Conservation (phyloP, 805 yeast species). For the Jamesozyma gamospora region DNA sequence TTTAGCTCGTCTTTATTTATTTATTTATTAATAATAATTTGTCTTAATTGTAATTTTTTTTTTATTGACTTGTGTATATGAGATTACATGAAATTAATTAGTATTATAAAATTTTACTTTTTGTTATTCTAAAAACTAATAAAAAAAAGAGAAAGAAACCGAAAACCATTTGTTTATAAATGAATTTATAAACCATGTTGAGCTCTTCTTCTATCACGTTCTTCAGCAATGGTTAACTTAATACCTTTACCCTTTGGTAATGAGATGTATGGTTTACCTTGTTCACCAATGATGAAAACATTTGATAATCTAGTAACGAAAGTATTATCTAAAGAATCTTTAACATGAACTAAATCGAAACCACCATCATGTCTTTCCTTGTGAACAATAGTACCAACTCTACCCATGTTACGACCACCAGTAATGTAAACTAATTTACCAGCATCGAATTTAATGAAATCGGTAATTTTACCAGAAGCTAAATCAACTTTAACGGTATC, state of each 20-base stretch:
- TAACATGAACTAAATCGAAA: slow-evolving; percentile 93
- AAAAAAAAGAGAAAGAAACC: not conserved
- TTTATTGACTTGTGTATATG: slow-evolving; percentile 5
- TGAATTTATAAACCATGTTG: slow-evolving; percentile 45
- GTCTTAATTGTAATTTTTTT: not conserved
- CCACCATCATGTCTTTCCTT: slow-evolving; percentile 98
- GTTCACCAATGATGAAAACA: slow-evolving; percentile 94
- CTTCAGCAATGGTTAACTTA: slow-evolving; percentile 90
- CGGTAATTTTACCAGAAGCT: slow-evolving; percentile 89
- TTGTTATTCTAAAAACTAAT: not conserved
- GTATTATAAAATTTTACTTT: not conserved
- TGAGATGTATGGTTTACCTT: slow-evolving; percentile 86
- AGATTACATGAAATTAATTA: slow-evolving; percentile 6
- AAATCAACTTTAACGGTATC: slow-evolving; percentile 96
- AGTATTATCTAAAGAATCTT: slow-evolving; percentile 89
- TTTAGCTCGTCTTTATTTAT: too few species aligned
- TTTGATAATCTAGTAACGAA: slow-evolving; percentile 90
- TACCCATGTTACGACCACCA: slow-evolving; percentile 98
- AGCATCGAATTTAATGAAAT: slow-evolving; percentile 83
- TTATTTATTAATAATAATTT: too few species aligned
- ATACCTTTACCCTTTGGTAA: slow-evolving; percentile 99
- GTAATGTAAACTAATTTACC: slow-evolving; percentile 89
- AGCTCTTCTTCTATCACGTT: slow-evolving; percentile 97
- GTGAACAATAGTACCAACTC: slow-evolving; percentile 93
- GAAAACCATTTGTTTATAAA: slow-evolving; percentile 2